Conservation (phyloP, 78 protist species). For the Emiliania huxleyi region DNA sequence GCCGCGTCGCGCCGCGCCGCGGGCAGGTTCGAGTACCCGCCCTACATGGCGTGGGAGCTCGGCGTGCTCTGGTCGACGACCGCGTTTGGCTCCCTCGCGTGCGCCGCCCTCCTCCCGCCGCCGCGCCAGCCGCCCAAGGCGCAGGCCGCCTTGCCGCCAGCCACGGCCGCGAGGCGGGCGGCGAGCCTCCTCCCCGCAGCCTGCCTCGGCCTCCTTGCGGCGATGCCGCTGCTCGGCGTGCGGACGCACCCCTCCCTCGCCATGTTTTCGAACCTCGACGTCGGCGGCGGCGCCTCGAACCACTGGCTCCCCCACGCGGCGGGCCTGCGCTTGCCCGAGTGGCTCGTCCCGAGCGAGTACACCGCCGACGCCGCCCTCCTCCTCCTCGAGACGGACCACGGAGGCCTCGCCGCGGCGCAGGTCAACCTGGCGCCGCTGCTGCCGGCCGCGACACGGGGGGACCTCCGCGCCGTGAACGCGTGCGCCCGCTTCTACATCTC, state of each 20-base stretch:
- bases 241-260: not conserved
- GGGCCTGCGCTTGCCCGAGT: not conserved
- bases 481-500: not conserved
- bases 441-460: not conserved
- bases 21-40: not conserved
- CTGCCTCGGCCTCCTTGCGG: not conserved
- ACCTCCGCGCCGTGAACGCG: not conserved
- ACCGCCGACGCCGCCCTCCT: not conserved
- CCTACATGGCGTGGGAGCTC: not conserved
- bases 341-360: not conserved
- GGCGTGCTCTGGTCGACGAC: not conserved
- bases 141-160: not conserved
- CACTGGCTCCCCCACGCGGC: not conserved
- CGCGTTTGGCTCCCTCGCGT: not conserved
- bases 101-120: not conserved
- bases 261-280: not conserved
- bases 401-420: not conserved
- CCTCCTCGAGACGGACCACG: not conserved
- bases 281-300: not conserved
- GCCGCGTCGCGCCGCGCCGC: not conserved
- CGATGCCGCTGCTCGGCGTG: not conserved
- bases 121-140: not conserved
- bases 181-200: not conserved
- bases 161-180: no score
- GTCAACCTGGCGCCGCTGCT: not conserved